Base-by-base conservation (phyloP, 2,329 filamentous ascomycete species). In the Sodiomyces alkalinus region DNA sequence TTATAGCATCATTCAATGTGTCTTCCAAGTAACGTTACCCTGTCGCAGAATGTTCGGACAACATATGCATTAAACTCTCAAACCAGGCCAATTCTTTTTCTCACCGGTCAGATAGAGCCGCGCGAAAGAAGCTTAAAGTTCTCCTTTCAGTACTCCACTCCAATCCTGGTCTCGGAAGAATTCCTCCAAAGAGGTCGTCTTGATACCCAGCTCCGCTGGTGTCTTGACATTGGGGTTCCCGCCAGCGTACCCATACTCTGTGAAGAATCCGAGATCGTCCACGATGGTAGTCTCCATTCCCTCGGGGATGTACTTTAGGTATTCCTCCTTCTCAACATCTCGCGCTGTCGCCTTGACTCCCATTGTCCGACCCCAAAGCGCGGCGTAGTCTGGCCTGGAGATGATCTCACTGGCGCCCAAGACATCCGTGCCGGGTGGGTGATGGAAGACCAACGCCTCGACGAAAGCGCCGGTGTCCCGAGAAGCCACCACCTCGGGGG, bases 401-500 rank as follows among this genome's bases (percentile, higher is more conserved):
- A 36, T 28, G 25, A 30, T 19, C 26, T 36, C 26, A 10, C 27
- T 33, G 20, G 19, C 29, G 7, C 28, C 36, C 7, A 37, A 14
- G 5, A 37, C 21, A 10, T 36, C 24, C 3, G 18, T 40, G 15
- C 36, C 36, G 9, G 36, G 19, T 10, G 36, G 31, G 8, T 32
- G 15, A 9, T 22, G 24, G 5, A 27, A n/a, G 9, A 34, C 29
- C 16, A 39, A 19, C 13, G 32, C 37, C 22, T 41, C 24, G 16
- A 39, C 37, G 21, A 38, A 41, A 1, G 33, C 15, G 9, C 39
- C 39, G 22, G 35, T 39, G 27, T 41, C 37, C 12, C 29, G 28
- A 8, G 17, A 10, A 4, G 36, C 29, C 10, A 34, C 28, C 10
- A 36, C 28, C 23, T 28, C 26, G 10, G 33, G 33, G 17, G 24